Base-by-base conservation (phyloP, 192 early-diverging fungal genomes). In the Backusella tarrabulga region DNA sequence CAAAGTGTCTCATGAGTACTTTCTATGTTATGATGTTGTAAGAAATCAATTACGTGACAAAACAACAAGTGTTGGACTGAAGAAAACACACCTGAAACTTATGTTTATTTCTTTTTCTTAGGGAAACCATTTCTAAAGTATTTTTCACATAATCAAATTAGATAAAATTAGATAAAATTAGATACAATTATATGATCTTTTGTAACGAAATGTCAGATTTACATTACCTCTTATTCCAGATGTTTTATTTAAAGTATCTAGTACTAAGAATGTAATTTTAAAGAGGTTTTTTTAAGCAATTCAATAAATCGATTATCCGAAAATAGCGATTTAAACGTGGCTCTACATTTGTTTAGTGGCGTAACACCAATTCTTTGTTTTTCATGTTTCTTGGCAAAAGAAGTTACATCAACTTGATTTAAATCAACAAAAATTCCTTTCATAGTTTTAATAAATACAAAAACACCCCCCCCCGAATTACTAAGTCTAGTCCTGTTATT, bases 281-380 rank as follows among this genome's bases (percentile, higher is more conserved):
- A 86, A 83, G 35, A 83, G 73, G 68, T 79, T 71, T 52, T 32
- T 87, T 83, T 14, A 85, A 86, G 60, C 87, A 90, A 29, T 75
- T 77, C n/a, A 90, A 29, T 34, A 77, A 81, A 63, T 85, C 86
- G 12, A 90, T 54, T 23, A 86, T 76, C 0, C 86, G 82, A 79
- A 90, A 89, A 79, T 89, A 90, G 6, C 86, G 82, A 1, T 79
- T 80, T 29, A 90, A 72, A 40, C 89, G 85, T 15, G 82, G 74
- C 41, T 83, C 83, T 41, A 85, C 85, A 78, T 88, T 88, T 50
- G 87, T 90, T 90, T 5, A 90, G 11, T 9, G 89, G 89, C 9
- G 89, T 90, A 40, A 89, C 68, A 8, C 88, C 88, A 40, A 88
- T 68, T 6, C 75, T 77, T 67, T 83, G 75, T 21, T 82, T 73